Evolutionary conservation across 1,284 basidiomycete species (phyloP), one percentile per base, ranked within the genome.

Genomic region (Leccinum variabile): DNA sequence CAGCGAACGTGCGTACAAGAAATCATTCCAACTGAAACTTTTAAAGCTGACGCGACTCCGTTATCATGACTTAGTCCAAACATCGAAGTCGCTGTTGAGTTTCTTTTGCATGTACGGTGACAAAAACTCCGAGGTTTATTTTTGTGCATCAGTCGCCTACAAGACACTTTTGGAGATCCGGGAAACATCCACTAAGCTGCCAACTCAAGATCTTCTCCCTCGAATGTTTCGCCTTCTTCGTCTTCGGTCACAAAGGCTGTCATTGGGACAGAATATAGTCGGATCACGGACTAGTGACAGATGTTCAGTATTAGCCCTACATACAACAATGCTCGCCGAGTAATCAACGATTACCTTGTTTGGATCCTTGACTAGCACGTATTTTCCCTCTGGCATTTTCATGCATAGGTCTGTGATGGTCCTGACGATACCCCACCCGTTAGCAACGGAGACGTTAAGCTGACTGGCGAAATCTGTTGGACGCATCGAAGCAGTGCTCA

Each of bases 351-450:
- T 57, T 75, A 97, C 95, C 87, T 87, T 94, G 84, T 98, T 98
- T 22, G 96, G 95, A 78, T 98, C 95, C 79, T 97, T 97, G 65
- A 98, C 87, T 33, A 98, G 81, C 22, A 98, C 90, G 76, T 97
- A 98, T 77, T 97, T 97, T 75, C 96, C 95, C 77, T 98, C 95
- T 30, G 93, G 92, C 85, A 95, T 90, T 78, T 95, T 95, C 86
- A 97, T 87, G 75, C 91, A 92, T 63, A 97, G 77, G 75, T 98
- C 95, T 53, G 92, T 91, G 64, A 98, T 89, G 28, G 93, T 96
- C 62, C 96, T 86, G 33, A 99, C 94, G 72, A 99, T 98, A 66
- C 97, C 97, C 97, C 97, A 99, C 30, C 97, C 97, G 76, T 99
- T 99, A 58, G 91, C 81, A 63, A 99, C 81, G 56, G 95, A 97